Conservation (phyloP, 2,329 filamentous ascomycete species). For the Epicoccum sorghinum region DNA sequence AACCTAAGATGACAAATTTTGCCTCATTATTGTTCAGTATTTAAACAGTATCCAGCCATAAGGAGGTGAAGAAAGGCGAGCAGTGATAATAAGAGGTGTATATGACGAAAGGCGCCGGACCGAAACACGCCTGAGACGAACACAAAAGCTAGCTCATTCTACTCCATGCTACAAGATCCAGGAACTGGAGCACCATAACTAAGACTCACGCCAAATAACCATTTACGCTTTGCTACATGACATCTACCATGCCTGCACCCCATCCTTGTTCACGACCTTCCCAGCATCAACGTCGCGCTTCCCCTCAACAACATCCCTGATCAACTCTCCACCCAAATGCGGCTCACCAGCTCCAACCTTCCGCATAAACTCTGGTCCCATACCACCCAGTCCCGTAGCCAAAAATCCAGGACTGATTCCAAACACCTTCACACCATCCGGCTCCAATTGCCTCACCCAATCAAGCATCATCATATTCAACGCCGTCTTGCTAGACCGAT, state of each 20-base stretch:
- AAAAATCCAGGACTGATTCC: conserved; percentile 55
- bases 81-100: too few relatives aligned
- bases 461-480: conserved; percentile 59
- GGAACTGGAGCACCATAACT: too few relatives aligned
- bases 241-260: conserved; percentile 48
- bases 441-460: conserved; percentile 54
- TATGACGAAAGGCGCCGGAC: too few relatives aligned
- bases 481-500: conserved; percentile 53
- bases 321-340: conserved; percentile 44
- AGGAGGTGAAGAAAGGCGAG: too few relatives aligned
- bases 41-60: too few relatives aligned
- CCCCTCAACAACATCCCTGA: conserved; percentile 50
- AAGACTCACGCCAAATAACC: too few relatives aligned
- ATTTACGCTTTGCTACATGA: background rate
- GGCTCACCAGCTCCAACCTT: conserved; percentile 49
- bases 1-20: too few relatives aligned
- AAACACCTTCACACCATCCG: conserved; percentile 56
- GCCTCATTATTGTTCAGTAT: too few relatives aligned
- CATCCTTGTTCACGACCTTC: conserved; percentile 43
- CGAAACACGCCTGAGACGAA: too few relatives aligned
- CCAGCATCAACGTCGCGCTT: conserved; percentile 48
- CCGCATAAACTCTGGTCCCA: conserved; percentile 40
- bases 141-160: background rate
- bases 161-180: too few relatives aligned
- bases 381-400: conserved; percentile 51